Base-by-base conservation (phyloP, 164 flowering plant species). In the Piper longum region DNA sequence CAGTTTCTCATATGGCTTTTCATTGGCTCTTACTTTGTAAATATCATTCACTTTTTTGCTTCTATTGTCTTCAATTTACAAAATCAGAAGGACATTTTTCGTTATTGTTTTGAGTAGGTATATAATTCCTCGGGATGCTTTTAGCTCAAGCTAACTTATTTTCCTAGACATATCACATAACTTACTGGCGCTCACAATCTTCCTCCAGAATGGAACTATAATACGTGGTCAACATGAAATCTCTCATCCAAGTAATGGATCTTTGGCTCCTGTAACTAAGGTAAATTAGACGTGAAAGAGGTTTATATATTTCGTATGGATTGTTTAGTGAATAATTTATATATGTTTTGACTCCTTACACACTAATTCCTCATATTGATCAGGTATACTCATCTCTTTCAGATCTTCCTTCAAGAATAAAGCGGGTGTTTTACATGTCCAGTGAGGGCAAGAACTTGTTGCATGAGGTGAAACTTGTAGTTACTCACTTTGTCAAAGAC, bases 191-290 rank as follows among this genome's bases (percentile, higher is more conserved):
- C 56, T 41, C 42, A 45, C 51, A 19, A 62, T 58, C 64, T 57
- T 26, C 54, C 45, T 75, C 42, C 71, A 92, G 98, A 90, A 92
- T 86, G 97, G 95, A 69, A 78, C 88, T 52, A 76, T 85, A 17
- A 88, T 92, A 62, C 88, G 96, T 60, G 98, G 98, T 65, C 98
- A 92, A 74, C 89, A 89, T 84, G 95, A 88, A 81, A 92, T 92
- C 70, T 92, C 98, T 73, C 98, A 92, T 81, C 98, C 98, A 70
- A 76, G 83, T 61, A 72, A 43, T 65, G 85, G 85, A 62, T 64
- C 72, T 41, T 64, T 76, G 78, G 79, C 72, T 68, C 84, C 83
- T 41, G 60, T 89, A 54, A 73, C 81, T 66, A 92, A 92, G 96
- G 98, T 92, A 78, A 44, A 43, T 36, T 57, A 7, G 41, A 14